Evolutionary conservation across 139 green algal species (phyloP).

Genomic region (Edaphochlamys debaryana): DNA sequence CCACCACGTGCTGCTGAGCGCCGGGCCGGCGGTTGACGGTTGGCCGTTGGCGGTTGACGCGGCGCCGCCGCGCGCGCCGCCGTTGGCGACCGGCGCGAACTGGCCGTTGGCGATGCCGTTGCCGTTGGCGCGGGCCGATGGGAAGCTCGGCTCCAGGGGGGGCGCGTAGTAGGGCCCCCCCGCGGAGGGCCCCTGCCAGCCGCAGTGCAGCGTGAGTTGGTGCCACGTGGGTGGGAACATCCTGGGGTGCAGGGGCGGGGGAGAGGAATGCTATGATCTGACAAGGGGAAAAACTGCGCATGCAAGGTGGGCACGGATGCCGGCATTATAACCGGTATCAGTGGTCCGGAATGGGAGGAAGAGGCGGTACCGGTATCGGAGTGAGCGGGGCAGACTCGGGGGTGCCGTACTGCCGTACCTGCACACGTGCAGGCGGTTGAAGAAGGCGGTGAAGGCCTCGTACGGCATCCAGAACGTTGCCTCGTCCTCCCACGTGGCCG

Average conservation of each 20-base stretch:
- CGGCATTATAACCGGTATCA: too few relatives aligned
- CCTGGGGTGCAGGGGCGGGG: not conserved
- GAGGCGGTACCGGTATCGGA: too few relatives aligned
- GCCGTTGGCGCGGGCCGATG: not conserved
- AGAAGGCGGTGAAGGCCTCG: constrained; percentile 53
- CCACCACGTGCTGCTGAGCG: constrained; percentile 59
- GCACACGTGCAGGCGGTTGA: constrained; percentile 64
- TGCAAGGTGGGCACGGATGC: too few relatives aligned
- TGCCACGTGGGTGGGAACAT: constrained; percentile 68
- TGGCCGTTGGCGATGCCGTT: not conserved
- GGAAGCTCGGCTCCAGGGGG: not conserved
- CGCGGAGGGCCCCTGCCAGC: constrained; percentile 61
- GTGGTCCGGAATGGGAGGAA: too few relatives aligned
- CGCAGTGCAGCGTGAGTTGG: constrained; percentile 70
- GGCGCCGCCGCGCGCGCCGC: too few relatives aligned
- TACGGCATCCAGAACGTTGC: constrained; percentile 61
- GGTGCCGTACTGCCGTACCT: too few relatives aligned
- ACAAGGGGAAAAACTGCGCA: too few relatives aligned
- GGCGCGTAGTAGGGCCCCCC: constrained; percentile 53
- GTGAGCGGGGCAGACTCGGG: too few relatives aligned
- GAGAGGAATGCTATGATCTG: too few relatives aligned
- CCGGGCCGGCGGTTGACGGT: not conserved
- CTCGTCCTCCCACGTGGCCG: constrained; percentile 42
- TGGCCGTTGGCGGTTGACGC: too few relatives aligned
- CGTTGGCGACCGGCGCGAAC: too few relatives aligned